Conservation (phyloP, 164 flowering plant genomes). For the Vitis amurensis region DNA sequence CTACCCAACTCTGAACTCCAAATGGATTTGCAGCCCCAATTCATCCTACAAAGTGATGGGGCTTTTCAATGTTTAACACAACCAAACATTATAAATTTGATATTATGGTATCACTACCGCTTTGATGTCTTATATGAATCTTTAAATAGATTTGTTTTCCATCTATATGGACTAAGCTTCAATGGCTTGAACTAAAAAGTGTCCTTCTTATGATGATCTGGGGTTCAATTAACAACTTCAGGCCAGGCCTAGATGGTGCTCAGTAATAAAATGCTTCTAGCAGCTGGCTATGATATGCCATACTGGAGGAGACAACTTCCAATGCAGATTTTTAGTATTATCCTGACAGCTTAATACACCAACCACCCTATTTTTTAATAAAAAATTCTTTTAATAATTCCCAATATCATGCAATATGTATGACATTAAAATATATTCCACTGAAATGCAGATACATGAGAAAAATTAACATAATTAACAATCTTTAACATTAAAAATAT, state of each 20-base stretch:
- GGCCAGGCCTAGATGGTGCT: not conserved
- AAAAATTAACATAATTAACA: not conserved
- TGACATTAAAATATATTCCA: not conserved
- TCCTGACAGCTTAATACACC: too few relatives aligned
- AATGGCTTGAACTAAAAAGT: not conserved
- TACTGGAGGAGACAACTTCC: not conserved
- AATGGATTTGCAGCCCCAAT: too few relatives aligned
- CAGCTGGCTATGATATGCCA: not conserved
- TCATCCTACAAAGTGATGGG: too few relatives aligned
- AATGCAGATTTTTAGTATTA: not conserved
- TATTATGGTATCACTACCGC: not conserved
- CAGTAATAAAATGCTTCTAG: not conserved
- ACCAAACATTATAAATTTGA: not conserved
- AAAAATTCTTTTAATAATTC: too few relatives aligned
- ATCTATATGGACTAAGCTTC: not conserved
- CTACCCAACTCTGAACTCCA: too few relatives aligned
- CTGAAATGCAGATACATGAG: not conserved
- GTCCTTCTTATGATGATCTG: not conserved
- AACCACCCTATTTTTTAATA: too few relatives aligned
- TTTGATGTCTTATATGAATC: not conserved
- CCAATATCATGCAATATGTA: too few relatives aligned
- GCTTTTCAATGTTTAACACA: not conserved
- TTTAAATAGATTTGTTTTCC: not conserved
- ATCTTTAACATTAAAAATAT: slow-evolving; percentile 1
- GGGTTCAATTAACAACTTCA: not conserved